Base-by-base conservation (phyloP, 768 basidiomycete genomes). In the Suillus plorans region DNA sequence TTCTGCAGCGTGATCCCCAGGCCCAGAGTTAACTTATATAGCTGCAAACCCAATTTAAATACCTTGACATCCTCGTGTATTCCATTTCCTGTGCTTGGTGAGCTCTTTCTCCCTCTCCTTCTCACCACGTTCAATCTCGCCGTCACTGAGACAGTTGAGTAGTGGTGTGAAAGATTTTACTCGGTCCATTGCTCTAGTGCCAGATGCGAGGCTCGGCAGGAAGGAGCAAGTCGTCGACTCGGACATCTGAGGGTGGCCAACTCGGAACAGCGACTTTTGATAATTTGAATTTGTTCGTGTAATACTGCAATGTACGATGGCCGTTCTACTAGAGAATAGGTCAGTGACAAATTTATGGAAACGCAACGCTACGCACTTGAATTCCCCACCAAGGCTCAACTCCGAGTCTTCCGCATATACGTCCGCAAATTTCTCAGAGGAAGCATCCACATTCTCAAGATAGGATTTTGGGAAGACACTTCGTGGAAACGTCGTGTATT, bases 221-320 rank as follows among this genome's bases (percentile, higher is more conserved):
- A 99, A 93, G 8, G 95, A 88, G 89, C 36, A 99, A 86, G 63
- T 99, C 97, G 62, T 97, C 95, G 71, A 99, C 95, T 70, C 87
- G 87, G 9, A 97, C 83, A 69, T 95, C 92, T 6, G 89, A 86
- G 4, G 91, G 87, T 97, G 93, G 1, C 95, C 93, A 62, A 95
- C 87, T 41, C 97, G 85, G 83, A 93, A 92, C n/a, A 98, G 85
- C 0, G 93, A 96, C 73, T 95, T 94, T 75, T 94, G 90, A 79
- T 95, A 95, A 2, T 86, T 65, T 95, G 90, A 8, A 95, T 85
- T 80, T 99, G 97, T 75, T 99, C 97, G 37, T 97, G 88, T 69
- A 99, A 25, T 25, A 25, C 25, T 99, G 22, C 90, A 90, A 74
- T 99, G 97, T 0, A 94, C 89, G 66, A 99, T 93, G 28, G 95